Base-by-base conservation (phyloP, 495 filamentous ascomycete genomes). In the Acidiella bohemica region DNA sequence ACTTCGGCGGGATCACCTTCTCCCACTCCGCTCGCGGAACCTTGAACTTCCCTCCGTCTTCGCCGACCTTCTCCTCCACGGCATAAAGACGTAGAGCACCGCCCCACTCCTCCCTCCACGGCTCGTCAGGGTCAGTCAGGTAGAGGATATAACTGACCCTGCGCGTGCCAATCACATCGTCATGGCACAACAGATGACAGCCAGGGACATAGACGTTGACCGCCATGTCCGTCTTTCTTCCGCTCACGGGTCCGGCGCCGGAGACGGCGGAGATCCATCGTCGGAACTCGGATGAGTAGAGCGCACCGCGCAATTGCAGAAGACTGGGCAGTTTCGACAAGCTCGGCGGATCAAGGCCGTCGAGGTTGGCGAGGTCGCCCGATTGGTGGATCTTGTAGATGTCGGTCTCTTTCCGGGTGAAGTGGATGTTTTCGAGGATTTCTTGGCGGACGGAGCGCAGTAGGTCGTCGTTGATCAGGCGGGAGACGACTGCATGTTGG, bases 321-420 rank as follows among this genome's bases (percentile, higher is more conserved):
- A 99, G 67, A 8, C 82, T 86, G 0, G 90, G 90, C 25, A 99
- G 67, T 39, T 79, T 80, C 23, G 76, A 72, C 31, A 94, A 67
- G 22, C 85, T 81, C 0, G 79, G 72, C 53, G 84, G 75, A 38
- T 92, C 82, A 5, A 99, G 68, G 4, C 90, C 90, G 61, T 93
- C 85, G 30, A 99, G 76, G 58, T 99, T 99, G 7, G 90, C 92
- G 13, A 99, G 70, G 57, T 99, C 90, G 39, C 90, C 90, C 21
- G 88, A 95, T 63, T 96, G 90, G 68, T 95, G 87, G 57, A 96
- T 95, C 61, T 90, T 93, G 69, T 99, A 99, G 62, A 99, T 96
- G 61, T 99, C 92, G 42, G 90, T 99, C 58, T 99, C 90, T 64
- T 99, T 99, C 48, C 86, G 87, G 33, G 90, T 93, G 64, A 97